Base-by-base conservation (phyloP, 2,329 filamentous ascomycete genomes). In the Xylariales sp. region DNA sequence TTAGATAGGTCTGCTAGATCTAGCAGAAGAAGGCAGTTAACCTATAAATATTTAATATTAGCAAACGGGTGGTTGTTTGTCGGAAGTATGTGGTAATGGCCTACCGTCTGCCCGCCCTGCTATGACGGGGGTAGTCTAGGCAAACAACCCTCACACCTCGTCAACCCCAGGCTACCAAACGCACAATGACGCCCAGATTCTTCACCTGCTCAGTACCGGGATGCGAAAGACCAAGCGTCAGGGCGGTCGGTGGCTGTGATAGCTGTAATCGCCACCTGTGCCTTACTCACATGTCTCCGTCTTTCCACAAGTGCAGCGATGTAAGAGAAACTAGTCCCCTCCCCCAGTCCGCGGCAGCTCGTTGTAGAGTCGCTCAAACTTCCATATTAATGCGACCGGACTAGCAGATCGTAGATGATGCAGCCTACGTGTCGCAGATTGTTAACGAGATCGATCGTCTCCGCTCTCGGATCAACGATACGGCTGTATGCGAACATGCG, bases 401-500 rank as follows among this genome's bases (percentile, higher is more conserved):
- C 34, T 30, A 46, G 34, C 5, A 69, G 57, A 46, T n/a, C 46
- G 18, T 69, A 53, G 67, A 71, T 48, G 67, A 71, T 56, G 61
- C 64, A 46, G 59, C 69, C 45, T 71, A 62, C 16, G 18, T 5
- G 8, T 46, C 61, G 58, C 67, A 64, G n/a, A 64, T 72, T 10
- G 32, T 46, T 18, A 52, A 9, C n/a, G 70, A 72, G 56, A 69
- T 71, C 34, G 50, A 45, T 28, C 39, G 63, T 41, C 69, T 73
- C 18, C 61, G 67, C 3, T 64, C 68, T 48, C 62, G 18, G 58
- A 73, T 73, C 56, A 69, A 72, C 65, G 68, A 69, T 5, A 36
- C 49, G n/a, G 72, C 71, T n/a, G 68, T 71, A 41, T 73, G 71
- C 54, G 59, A 64, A 36, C 64, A 66, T 43, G 72, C 68, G n/a